Percentiles rank a stretch among this genome's conserved stretches.
Evolutionary conservation across 352 stramenopile species (phyloP).

Genomic region (Pseudoperonospora humuli): DNA sequence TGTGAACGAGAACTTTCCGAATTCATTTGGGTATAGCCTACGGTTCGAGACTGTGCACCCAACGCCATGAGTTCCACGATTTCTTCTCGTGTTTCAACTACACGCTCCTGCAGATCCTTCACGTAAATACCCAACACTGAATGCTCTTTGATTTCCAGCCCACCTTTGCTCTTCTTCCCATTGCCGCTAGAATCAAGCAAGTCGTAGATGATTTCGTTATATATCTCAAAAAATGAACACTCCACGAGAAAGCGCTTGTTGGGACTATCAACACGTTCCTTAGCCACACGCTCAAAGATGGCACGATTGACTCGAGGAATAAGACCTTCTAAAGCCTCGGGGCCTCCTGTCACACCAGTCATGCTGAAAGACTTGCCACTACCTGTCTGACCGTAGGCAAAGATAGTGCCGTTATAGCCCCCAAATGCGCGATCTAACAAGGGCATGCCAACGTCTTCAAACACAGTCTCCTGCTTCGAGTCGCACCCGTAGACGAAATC

Average conservation of each 20-base stretch:
- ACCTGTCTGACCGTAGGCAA: conserved; percentile 81
- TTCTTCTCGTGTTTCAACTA: conserved; percentile 83
- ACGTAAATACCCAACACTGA: too few species aligned
- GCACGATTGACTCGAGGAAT: conserved; percentile 88
- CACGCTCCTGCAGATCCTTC: conserved; percentile 84
- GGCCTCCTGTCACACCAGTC: conserved; percentile 53
- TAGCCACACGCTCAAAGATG: conserved; percentile 83
- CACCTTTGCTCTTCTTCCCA: conserved; percentile 80
- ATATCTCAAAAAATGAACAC: conserved; percentile 94
- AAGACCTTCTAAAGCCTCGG: conserved; percentile 68
- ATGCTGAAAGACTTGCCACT: conserved; percentile 88
- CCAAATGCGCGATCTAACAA: conserved; percentile 78
- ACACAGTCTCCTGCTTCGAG: conserved; percentile 63
- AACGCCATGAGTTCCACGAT: conserved; percentile 76
- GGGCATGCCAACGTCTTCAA: conserved; percentile 67
- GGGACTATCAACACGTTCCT: conserved; percentile 50
- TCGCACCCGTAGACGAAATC: conserved; percentile 85
- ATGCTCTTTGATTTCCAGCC: too few species aligned
- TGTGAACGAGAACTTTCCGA: conserved; percentile 89
- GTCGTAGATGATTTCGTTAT: conserved; percentile 95
- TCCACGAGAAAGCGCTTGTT: conserved; percentile 91
- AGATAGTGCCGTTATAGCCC: conserved; percentile 88
- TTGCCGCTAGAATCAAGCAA: conserved; percentile 86
- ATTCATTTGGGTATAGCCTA: conserved; percentile 92
- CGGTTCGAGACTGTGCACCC: conserved; percentile 54